Conservation (phyloP, 176 grass and related monocot genomes). For the Musa acuminata region DNA sequence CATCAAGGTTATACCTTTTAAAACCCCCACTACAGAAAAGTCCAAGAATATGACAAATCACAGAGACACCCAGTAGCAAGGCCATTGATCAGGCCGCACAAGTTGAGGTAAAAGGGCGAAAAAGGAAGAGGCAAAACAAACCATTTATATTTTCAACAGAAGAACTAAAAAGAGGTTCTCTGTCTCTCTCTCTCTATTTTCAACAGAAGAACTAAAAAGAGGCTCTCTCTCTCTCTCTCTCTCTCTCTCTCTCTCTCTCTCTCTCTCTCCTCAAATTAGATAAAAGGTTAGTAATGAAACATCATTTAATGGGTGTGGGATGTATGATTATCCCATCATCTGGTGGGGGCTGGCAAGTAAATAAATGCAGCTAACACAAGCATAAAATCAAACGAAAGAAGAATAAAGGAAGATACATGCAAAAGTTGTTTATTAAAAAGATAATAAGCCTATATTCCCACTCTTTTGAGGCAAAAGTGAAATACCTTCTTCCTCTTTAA, state of each 20-base stretch:
- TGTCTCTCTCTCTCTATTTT: too few relatives aligned
- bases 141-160: neutral
- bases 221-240: too few relatives aligned
- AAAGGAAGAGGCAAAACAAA: neutral
- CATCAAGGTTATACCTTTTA: slow-evolving; percentile 2
- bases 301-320: slow-evolving; percentile 3
- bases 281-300: neutral
- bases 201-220: too few relatives aligned
- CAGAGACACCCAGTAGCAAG: neutral
- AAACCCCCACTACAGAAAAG: neutral
- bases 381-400: neutral
- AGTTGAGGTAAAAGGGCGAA: neutral
- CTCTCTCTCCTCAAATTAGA: neutral
- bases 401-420: too few relatives aligned
- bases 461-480: neutral
- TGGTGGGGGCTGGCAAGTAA: neutral
- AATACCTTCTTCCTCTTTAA: neutral
- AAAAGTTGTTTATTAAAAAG: too few relatives aligned
- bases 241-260: slow-evolving; percentile 1
- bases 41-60: neutral
- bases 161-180: neutral
- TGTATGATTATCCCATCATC: slow-evolving; percentile 43
- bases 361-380: neutral
- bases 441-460: too few relatives aligned
- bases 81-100: neutral